A percentile compares a stretch with the other conserved stretches of the same genome.
These are phyloP conservation scores for Fraxinus platypoda DNA, from an alignment of 305 asterid genomes.

Conservation along the genomic window DNA sequence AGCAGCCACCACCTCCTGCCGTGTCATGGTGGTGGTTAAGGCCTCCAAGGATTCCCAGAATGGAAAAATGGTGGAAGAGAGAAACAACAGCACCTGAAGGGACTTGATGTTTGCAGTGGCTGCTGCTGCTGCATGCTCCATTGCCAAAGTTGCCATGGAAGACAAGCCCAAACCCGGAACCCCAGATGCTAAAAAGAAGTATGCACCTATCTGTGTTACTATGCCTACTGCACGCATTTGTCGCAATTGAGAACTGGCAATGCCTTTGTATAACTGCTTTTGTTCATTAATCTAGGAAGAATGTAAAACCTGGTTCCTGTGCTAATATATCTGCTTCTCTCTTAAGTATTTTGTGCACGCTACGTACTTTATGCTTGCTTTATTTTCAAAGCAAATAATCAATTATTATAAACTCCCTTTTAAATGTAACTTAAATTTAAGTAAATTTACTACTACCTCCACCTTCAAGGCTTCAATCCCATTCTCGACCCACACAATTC, in stretches of 20 bases:
- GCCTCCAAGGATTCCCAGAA: slow-evolving; percentile 33
- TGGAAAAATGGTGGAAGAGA: slow-evolving; percentile 26
- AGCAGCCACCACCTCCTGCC: slow-evolving; percentile 28
- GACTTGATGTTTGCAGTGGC: slow-evolving; percentile 53
- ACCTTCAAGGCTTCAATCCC: not conserved
- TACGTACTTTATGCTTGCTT: not conserved
- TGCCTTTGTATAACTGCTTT: not conserved
- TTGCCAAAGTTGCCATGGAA: slow-evolving; percentile 51
- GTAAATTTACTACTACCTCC: not conserved
- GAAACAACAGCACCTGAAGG: slow-evolving; percentile 41
- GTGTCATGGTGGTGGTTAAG: slow-evolving; percentile 30
- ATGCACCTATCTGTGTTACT: slow-evolving; percentile 62
- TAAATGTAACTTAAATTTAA: not conserved
- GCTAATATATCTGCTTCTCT: not conserved
- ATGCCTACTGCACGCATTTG: slow-evolving; percentile 79
- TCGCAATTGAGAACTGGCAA: slow-evolving; percentile 26
- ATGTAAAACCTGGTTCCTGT: not conserved
- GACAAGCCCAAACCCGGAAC: slow-evolving; percentile 55
- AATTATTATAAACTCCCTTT: not conserved
- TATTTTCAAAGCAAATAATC: not conserved
- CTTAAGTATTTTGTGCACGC: not conserved
- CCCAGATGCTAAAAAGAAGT: slow-evolving; percentile 65
- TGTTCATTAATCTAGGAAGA: not conserved
- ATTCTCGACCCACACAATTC: not conserved
- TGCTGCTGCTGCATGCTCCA: slow-evolving; percentile 47